phyloP scores from a whole-genome alignment of 371 early-diverging fungal genomes.

The Syncephalis plumigaleata region DNA sequence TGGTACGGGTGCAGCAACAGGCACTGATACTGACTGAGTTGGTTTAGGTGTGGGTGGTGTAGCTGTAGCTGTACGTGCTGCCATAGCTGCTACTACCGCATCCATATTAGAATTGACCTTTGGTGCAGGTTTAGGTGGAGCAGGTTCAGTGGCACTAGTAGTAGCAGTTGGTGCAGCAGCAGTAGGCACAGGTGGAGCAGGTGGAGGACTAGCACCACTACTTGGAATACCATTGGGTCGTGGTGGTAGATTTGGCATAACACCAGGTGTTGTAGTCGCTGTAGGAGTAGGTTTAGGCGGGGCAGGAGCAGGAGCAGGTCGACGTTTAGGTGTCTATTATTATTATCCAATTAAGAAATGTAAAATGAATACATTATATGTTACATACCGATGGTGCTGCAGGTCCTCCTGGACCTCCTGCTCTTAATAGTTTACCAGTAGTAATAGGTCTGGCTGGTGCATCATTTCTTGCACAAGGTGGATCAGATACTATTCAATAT shows the following conservation, averaged over 20 bases:
- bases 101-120: conserved; percentile 1
- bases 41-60: conserved; percentile 8
- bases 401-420: conserved; percentile 11
- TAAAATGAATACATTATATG: no score
- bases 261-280: conserved; percentile 6
- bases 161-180: conserved; percentile 11
- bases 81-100: background rate
- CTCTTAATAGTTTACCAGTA: conserved; percentile 13
- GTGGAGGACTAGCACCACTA: no score
- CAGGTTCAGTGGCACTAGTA: conserved; percentile 7
- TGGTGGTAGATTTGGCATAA: conserved; percentile 4
- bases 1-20: no score
- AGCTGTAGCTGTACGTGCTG: conserved; percentile 6
- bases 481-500: conserved; percentile 21
- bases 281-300: conserved; percentile 7
- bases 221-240: no score
- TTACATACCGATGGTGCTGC: background rate
- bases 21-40: background rate
- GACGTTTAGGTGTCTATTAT: conserved; percentile 4
- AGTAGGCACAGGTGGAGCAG: conserved; percentile 4
- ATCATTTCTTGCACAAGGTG: conserved; percentile 33
- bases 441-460: conserved; percentile 16
- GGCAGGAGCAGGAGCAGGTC: conserved; percentile 8
- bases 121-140: no score
- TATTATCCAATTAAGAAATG: no score